Conservation (phyloP, 441 rosid species). For the Metrosideros polymorpha region DNA sequence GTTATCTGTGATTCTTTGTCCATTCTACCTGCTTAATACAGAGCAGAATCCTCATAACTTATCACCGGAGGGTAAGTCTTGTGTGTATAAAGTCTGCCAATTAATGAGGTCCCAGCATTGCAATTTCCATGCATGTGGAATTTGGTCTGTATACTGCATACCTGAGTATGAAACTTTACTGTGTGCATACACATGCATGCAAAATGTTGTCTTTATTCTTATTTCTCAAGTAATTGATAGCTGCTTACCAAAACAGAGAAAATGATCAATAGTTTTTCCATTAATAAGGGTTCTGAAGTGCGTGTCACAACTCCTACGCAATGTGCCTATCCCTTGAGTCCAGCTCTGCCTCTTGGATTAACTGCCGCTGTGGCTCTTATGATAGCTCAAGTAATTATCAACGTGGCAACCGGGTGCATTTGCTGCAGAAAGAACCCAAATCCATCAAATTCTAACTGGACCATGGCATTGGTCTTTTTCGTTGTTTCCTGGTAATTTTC, state of each 20-base stretch:
- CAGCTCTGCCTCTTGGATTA: conserved; percentile 71
- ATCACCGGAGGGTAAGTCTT: not conserved
- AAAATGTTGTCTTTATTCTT: not conserved
- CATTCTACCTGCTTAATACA: not conserved
- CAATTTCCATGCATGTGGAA: not conserved
- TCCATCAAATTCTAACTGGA: conserved; percentile 52
- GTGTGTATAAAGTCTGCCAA: not conserved
- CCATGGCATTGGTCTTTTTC: conserved; percentile 49
- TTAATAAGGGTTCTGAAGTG: conserved; percentile 57
- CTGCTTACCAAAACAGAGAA: not conserved
- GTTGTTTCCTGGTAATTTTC: conserved; percentile 66
- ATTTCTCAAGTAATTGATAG: not conserved
- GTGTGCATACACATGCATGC: not conserved
- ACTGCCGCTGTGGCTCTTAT: conserved; percentile 59
- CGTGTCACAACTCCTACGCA: conserved; percentile 21
- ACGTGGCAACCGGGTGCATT: conserved; percentile 61
- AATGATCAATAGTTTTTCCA: not conserved
- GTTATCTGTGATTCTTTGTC: not conserved
- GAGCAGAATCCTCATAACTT: not conserved
- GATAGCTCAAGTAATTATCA: conserved; percentile 59
- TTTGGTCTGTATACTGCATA: not conserved
- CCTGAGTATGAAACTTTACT: not conserved
- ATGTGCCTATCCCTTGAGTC: conserved; percentile 68
- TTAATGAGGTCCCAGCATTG: not conserved
- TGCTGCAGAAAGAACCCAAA: conserved; percentile 58